These are phyloP conservation scores for Phytopythium aichiense DNA, from an alignment of 352 stramenopile species.

Conservation along the genomic window DNA sequence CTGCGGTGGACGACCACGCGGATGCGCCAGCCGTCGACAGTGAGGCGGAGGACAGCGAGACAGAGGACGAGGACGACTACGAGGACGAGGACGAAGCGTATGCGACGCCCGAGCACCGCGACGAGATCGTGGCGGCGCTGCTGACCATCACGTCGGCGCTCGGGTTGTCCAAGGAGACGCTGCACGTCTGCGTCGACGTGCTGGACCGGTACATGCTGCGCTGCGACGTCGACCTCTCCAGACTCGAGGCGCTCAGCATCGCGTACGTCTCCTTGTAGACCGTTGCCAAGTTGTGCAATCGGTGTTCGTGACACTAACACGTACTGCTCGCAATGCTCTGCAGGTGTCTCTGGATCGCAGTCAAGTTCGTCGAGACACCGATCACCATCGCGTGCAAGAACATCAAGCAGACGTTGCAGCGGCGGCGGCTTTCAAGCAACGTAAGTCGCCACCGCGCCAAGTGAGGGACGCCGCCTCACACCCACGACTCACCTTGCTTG, in stretches of 20 bases:
- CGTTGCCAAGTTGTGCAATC: neutral
- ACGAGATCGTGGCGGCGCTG: slow-evolving; percentile 63
- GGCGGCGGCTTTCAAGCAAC: slow-evolving; percentile 52
- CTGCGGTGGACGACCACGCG: slow-evolving; percentile 6
- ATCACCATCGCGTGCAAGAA: slow-evolving; percentile 47
- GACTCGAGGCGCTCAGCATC: slow-evolving; percentile 56
- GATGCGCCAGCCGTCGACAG: neutral
- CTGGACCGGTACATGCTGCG: slow-evolving; percentile 45
- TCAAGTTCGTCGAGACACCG: slow-evolving; percentile 69
- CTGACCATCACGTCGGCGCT: slow-evolving; percentile 63
- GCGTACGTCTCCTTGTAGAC: slow-evolving; percentile 24
- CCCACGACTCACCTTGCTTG: neutral
- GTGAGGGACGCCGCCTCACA: neutral
- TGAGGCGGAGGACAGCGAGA: slow-evolving; percentile 8
- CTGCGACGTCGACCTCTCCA: slow-evolving; percentile 15
- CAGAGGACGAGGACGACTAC: slow-evolving; percentile 8
- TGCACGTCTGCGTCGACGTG: slow-evolving; percentile 54
- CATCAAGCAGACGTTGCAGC: slow-evolving; percentile 64
- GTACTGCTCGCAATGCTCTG: neutral
- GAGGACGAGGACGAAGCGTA: slow-evolving; percentile 12
- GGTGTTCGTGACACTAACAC: neutral
- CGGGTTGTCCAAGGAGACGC: slow-evolving; percentile 48
- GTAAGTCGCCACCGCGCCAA: slow-evolving; percentile 20
- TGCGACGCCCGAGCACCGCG: slow-evolving; percentile 36
- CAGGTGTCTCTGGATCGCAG: slow-evolving; percentile 66